Base-by-base conservation (phyloP, 768 basidiomycete genomes). In the Solioccasus polychromus region DNA sequence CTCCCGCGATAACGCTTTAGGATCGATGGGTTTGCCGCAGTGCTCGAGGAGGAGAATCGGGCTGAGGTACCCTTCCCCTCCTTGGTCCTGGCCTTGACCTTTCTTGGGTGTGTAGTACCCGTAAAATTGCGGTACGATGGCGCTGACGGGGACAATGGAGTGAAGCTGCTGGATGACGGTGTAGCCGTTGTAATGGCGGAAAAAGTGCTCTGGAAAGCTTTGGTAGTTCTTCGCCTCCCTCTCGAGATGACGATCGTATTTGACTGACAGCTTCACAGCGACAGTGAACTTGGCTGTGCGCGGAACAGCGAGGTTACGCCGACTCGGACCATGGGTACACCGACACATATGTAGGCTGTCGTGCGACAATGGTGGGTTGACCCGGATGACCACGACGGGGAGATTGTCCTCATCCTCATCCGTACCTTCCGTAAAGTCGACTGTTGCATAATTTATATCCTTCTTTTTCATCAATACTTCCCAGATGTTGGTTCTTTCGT, bases 91-190 rank as follows among this genome's bases (percentile, higher is more conserved):
- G 10, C 1, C 4, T 1, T 1, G 4, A 1, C 23, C 8, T 64
- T n/a, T 1, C 30, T 37, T 14, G 1, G 68, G 69, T 0, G 53
- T 56, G 51, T 83, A 85, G 60, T 78, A 80, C 2, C 84, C 82
- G 52, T 79, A 85, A 60, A 75, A 85, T 57, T 82, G 80, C 0
- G 83, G 82, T 3, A 79, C 76, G 37, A 83, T 37, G 0, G 83
- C 71, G 7, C 69, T 64, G 4, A 76, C 64, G 3, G 78, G 77
- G 0, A 74, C 70, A 1, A 79, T 73, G 50, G 71, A 54, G 24
- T 62, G 61, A 5, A 78, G 23, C 17, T 61, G 64, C 4, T 7
- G 2, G 0, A 61, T 23, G 36, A 56, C 6, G 6, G 58, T 66
- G 31, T 64, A 62, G 22, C 58, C 62, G 8, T 45, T 48, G 32